A percentile compares a stretch with the other conserved stretches of the same genome.
Conservation (phyloP, 805 yeast genomes). For the Kazachstania kunashirensis region DNA sequence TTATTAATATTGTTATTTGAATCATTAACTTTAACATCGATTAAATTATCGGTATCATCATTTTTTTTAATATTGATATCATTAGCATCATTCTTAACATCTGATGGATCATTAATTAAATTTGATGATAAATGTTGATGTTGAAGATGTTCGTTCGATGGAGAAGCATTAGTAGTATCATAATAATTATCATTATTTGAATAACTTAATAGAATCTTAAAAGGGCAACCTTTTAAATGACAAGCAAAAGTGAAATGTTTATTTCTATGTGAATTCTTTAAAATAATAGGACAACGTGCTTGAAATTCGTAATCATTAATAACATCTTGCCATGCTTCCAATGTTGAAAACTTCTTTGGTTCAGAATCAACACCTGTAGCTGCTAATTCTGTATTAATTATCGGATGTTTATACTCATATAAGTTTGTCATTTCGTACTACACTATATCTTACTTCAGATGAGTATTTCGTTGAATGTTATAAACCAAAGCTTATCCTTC, state of each 20-base stretch:
- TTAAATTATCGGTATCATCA: background rate
- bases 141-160: background rate
- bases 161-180: slow-evolving; percentile 1
- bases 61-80: background rate
- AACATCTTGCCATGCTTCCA: slow-evolving; percentile 28
- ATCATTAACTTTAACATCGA: background rate
- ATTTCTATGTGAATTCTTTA: slow-evolving; percentile 30
- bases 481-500: too few species aligned
- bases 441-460: background rate
- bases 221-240: slow-evolving; percentile 28
- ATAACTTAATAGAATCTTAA: slow-evolving; percentile 27
- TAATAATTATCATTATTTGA: slow-evolving; percentile 10
- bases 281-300: slow-evolving; percentile 29
- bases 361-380: slow-evolving; percentile 15
- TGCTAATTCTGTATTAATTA: slow-evolving; percentile 26
- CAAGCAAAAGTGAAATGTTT: slow-evolving; percentile 31
- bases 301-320: slow-evolving; percentile 30
- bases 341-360: slow-evolving; percentile 21
- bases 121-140: too few species aligned
- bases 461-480: slow-evolving; percentile 13
- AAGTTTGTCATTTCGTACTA: slow-evolving; percentile 12
- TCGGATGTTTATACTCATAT: slow-evolving; percentile 29
- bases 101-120: too few species aligned
- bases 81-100: background rate
- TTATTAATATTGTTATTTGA: background rate